Base-by-base conservation (phyloP, 495 filamentous ascomycete species). In the Neurospora sp. region DNA sequence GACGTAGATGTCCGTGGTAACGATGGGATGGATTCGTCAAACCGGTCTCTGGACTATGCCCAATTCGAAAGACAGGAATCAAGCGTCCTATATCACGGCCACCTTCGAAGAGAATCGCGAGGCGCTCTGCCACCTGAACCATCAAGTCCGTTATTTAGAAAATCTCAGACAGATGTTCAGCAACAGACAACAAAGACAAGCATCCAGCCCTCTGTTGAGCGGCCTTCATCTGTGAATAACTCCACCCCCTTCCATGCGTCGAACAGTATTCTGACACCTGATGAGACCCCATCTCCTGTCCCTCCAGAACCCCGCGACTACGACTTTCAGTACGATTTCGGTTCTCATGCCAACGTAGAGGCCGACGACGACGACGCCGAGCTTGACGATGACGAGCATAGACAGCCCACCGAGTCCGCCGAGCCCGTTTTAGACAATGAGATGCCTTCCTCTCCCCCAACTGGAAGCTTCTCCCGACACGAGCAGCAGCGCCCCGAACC, bases 241-340 rank as follows among this genome's bases (percentile, higher is more conserved):
- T 76, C 82, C 76, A 80, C 77, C 42, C 74, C 81, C 69, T 77
- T 78, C 72, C 77, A 80, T 76, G 79, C 80, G 12, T 79, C 80
- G 41, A 81, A 77, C 73, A 84, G 85, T 79, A 80, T 87, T 74
- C 82, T 83, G 77, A 88, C 86, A 59, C 86, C 86, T 69, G 86
- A 87, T 69, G 84, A 87, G 77, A 87, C 86, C 40, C 84, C 86
- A 69, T 87, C 86, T 41, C 86, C 86, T 38, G 77, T 81, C 73
- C 79, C 75, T 20, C 80, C 79, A 70, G 79, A 77, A 27, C 72
- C 41, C 16, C 35, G 35, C 22, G 65, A 72, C 41, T 42, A 76
- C 38, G 69, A 76, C 14, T 48, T 59, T 5, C 44, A 69, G 42
- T 22, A 72, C 37, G 72, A 42, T 9, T 65, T 65, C 7, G 53